Percentiles rank a stretch among this genome's conserved stretches.
Conservation (phyloP, 306 rosid species). For the Cicer pinnatifidum region DNA sequence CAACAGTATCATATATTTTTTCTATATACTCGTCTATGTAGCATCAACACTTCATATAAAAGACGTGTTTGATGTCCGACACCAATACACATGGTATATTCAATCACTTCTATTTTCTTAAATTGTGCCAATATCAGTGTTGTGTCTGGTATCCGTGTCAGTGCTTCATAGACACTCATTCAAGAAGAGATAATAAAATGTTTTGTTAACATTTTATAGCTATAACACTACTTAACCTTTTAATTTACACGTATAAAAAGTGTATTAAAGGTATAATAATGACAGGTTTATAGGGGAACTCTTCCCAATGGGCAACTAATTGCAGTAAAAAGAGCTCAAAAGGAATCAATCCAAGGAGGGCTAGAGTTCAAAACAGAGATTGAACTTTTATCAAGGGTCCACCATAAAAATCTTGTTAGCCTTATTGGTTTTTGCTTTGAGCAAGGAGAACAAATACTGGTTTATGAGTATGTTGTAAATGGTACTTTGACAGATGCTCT, state of each 20-base stretch:
- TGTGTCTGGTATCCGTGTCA: too few relatives aligned
- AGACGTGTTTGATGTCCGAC: too few relatives aligned
- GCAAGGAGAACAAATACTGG: slow-evolving; percentile 76
- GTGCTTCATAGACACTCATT: background rate
- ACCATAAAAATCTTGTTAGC: slow-evolving; percentile 76
- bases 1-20: too few relatives aligned
- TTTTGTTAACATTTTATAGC: background rate
- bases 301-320: slow-evolving; percentile 63
- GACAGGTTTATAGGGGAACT: slow-evolving; percentile 69
- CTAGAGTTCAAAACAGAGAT: slow-evolving; percentile 77
- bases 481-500: slow-evolving; percentile 67
- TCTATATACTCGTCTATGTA: too few relatives aligned
- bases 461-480: slow-evolving; percentile 72
- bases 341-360: slow-evolving; percentile 68
- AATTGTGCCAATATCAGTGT: too few relatives aligned
- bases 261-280: slow-evolving; percentile 9
- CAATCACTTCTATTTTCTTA: too few relatives aligned
- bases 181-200: slow-evolving; percentile 1
- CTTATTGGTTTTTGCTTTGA: slow-evolving; percentile 76
- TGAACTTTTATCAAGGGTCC: slow-evolving; percentile 86
- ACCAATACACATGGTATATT: too few relatives aligned
- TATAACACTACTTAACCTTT: slow-evolving; percentile 17
- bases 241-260: slow-evolving; percentile 16
- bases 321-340: slow-evolving; percentile 68
- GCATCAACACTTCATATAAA: too few relatives aligned